Evolutionary conservation across 1,284 basidiomycete species (phyloP).

Genomic region (Veloporphyrellus conicus): DNA sequence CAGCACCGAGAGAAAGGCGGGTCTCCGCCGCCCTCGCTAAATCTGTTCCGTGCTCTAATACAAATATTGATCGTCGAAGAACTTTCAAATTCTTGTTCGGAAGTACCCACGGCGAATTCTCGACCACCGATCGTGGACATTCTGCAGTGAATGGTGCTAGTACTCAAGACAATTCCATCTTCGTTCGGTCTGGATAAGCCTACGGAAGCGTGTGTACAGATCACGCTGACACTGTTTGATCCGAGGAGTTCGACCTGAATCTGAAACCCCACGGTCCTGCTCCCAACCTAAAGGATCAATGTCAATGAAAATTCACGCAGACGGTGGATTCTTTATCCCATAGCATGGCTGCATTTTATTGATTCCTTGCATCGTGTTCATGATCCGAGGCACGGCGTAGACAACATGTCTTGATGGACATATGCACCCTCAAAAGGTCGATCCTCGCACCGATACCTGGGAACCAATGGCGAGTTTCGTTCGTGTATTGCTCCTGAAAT

Average conservation of each 20-base stretch:
- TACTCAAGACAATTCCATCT: background rate
- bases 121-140: background rate
- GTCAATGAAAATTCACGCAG: constrained; percentile 1
- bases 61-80: background rate
- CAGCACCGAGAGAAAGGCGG: background rate
- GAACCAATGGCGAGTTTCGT: background rate
- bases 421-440: background rate
- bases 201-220: background rate
- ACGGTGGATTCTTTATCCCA: constrained; percentile 1
- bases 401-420: constrained; percentile 6
- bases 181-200: background rate
- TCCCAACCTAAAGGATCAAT: background rate
- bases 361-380: constrained; percentile 2
- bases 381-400: constrained; percentile 14
- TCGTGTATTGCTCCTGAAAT: background rate
- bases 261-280: background rate
- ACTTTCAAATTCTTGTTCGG: constrained; percentile 1
- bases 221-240: constrained; percentile 3
- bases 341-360: background rate
- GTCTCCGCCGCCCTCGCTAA: background rate
- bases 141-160: no score
- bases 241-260: constrained; percentile 16
- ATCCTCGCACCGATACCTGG: background rate
- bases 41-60: background rate
- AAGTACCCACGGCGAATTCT: background rate